Percentiles rank a stretch among this genome's conserved stretches.
Conservation (phyloP, 2,329 filamentous ascomycete genomes). For the Penicillium glabrum region DNA sequence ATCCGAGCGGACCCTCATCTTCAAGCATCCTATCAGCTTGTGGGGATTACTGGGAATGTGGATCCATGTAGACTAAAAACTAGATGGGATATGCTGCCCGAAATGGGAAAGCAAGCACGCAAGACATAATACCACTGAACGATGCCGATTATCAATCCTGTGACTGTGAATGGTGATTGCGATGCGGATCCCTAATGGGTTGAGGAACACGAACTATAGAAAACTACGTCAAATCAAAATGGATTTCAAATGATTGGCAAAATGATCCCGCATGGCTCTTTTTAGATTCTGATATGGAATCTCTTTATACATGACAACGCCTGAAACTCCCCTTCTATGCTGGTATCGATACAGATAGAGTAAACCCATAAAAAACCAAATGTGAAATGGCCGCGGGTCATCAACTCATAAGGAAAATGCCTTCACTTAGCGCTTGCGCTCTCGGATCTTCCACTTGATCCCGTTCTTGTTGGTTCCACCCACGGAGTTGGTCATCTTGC, state of each 20-base stretch:
- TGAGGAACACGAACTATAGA: too few species aligned
- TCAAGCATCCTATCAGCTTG: conserved; percentile 3
- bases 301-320: background rate
- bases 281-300: background rate
- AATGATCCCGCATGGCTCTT: background rate
- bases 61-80: background rate
- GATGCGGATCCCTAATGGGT: too few species aligned
- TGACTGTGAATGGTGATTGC: background rate
- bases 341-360: conserved; percentile 20
- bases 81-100: background rate
- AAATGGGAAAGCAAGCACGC: conserved; percentile 7
- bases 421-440: conserved; percentile 55
- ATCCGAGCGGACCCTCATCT: background rate
- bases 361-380: background rate
- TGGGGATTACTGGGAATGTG: conserved; percentile 10
- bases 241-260: background rate
- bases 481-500: conserved; percentile 60
- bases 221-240: background rate
- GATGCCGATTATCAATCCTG: background rate
- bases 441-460: conserved; percentile 63
- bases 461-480: conserved; percentile 65
- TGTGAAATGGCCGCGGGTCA: conserved; percentile 16
- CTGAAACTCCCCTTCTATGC: conserved; percentile 20
- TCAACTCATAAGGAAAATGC: conserved; percentile 7
- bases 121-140: too few species aligned